Conservation (phyloP, 805 yeast species). For the Candida tibetensis region DNA sequence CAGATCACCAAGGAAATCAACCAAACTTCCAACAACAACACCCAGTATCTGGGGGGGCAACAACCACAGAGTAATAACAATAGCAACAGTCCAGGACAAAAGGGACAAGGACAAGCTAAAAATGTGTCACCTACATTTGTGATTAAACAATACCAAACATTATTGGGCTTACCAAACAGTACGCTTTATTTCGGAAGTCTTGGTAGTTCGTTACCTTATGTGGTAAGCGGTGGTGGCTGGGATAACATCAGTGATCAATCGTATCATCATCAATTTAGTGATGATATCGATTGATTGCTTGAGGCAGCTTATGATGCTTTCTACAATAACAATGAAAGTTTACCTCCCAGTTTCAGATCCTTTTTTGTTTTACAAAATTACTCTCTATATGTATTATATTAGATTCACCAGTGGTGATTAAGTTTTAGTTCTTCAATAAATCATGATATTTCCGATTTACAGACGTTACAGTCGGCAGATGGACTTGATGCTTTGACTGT, state of each 20-base stretch:
- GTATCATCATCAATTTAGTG: constrained; percentile 15
- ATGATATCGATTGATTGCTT: constrained; percentile 13
- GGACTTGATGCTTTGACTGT: no score
- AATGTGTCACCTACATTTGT: constrained; percentile 54
- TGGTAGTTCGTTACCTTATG: constrained; percentile 54
- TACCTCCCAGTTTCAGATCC: no score
- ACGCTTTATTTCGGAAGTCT: constrained; percentile 39
- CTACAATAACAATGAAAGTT: no score
- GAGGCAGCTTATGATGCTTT: no score
- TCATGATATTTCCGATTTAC: not conserved
- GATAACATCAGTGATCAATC: constrained; percentile 19
- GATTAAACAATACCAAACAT: constrained; percentile 50
- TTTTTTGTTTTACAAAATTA: no score
- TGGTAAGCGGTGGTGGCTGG: constrained; percentile 49
- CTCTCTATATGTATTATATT: not conserved
- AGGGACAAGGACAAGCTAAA: constrained; percentile 21
- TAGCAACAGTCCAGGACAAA: constrained; percentile 6
- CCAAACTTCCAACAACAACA: constrained; percentile 8
- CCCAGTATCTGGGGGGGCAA: constrained; percentile 2
- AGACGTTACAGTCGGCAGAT: no score
- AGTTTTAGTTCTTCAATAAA: no score
- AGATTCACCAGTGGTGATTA: not conserved
- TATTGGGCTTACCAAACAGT: constrained; percentile 55
- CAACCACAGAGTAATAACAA: constrained; percentile 1
- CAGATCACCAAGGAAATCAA: constrained; percentile 44